These are phyloP conservation scores for Fusarium foetens DNA, from an alignment of 2,329 filamentous ascomycete genomes.

Conservation along the genomic window DNA sequence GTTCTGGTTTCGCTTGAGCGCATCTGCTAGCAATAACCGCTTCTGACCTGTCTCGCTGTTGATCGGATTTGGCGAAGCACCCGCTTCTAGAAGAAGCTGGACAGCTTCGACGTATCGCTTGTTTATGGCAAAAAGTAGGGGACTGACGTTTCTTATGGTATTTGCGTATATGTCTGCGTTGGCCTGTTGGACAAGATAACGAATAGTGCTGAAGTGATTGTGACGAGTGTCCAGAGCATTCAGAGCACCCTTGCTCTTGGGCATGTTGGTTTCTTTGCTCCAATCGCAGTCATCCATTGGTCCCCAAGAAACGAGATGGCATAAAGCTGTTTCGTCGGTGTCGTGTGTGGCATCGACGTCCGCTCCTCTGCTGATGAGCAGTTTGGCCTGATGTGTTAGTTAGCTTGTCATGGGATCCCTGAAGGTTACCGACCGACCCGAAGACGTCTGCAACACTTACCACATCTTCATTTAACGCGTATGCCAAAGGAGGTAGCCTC, in stretches of 20 bases:
- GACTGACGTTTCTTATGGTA: neutral
- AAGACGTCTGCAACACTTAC: slow-evolving; percentile 6
- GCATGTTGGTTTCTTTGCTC: slow-evolving; percentile 12
- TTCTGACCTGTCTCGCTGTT: neutral
- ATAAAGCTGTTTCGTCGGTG: slow-evolving; percentile 21
- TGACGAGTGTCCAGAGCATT: slow-evolving; percentile 7
- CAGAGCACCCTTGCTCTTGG: slow-evolving; percentile 14
- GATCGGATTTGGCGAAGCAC: slow-evolving; percentile 33
- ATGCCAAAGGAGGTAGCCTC: slow-evolving; percentile 17
- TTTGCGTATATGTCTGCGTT: slow-evolving; percentile 21
- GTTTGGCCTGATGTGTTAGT: slow-evolving; percentile 8
- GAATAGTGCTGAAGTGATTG: slow-evolving; percentile 22
- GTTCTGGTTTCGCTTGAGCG: slow-evolving; percentile 11
- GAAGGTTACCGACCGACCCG: neutral
- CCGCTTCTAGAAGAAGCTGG: slow-evolving; percentile 25
- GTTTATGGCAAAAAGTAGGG: slow-evolving; percentile 13
- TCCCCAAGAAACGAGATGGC: slow-evolving; percentile 19
- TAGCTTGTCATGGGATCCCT: neutral
- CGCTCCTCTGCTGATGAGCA: slow-evolving; percentile 20
- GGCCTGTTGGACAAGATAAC: slow-evolving; percentile 18
- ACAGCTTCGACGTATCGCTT: slow-evolving; percentile 15
- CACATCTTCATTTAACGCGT: slow-evolving; percentile 26
- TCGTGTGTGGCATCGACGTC: slow-evolving; percentile 6
- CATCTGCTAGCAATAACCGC: slow-evolving; percentile 22
- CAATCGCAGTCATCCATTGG: neutral